These are phyloP conservation scores for Irpex rosettiformis DNA, from an alignment of 1,284 basidiomycete species.

Conservation along the genomic window DNA sequence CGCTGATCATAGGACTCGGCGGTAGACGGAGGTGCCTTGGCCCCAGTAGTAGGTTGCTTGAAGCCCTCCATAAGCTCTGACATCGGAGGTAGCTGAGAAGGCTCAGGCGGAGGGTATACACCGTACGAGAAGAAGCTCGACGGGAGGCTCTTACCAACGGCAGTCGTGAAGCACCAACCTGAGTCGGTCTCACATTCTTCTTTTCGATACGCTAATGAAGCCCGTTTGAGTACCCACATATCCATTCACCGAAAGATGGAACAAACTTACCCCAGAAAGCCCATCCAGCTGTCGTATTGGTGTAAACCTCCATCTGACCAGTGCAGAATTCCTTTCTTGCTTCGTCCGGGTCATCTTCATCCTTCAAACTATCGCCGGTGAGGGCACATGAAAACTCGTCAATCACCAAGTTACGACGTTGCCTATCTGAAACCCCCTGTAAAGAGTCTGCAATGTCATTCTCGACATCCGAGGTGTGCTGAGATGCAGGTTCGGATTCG, in stretches of 20 bases:
- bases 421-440: slow-evolving; percentile 32
- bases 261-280: slow-evolving; percentile 72
- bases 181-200: slow-evolving; percentile 56
- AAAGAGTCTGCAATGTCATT: slow-evolving; percentile 40
- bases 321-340: slow-evolving; percentile 57
- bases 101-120: slow-evolving; percentile 16
- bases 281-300: slow-evolving; percentile 62
- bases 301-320: slow-evolving; percentile 60
- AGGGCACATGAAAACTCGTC: slow-evolving; percentile 76
- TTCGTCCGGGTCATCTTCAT: slow-evolving; percentile 42
- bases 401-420: slow-evolving; percentile 61
- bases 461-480: slow-evolving; percentile 48
- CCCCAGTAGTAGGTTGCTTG: background rate
- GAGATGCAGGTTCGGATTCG: slow-evolving; percentile 39
- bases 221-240: background rate
- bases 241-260: background rate
- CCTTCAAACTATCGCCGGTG: slow-evolving; percentile 49
- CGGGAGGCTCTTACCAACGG: slow-evolving; percentile 55
- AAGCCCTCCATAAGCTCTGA: slow-evolving; percentile 18
- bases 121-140: slow-evolving; percentile 54
- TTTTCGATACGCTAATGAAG: slow-evolving; percentile 48
- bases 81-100: slow-evolving; percentile 19
- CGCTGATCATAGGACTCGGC: background rate
- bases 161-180: slow-evolving; percentile 67
- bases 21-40: background rate